These are phyloP conservation scores for Smittium mucronatum DNA, from an alignment of 371 early-diverging fungal genomes.

Conservation along the genomic window DNA sequence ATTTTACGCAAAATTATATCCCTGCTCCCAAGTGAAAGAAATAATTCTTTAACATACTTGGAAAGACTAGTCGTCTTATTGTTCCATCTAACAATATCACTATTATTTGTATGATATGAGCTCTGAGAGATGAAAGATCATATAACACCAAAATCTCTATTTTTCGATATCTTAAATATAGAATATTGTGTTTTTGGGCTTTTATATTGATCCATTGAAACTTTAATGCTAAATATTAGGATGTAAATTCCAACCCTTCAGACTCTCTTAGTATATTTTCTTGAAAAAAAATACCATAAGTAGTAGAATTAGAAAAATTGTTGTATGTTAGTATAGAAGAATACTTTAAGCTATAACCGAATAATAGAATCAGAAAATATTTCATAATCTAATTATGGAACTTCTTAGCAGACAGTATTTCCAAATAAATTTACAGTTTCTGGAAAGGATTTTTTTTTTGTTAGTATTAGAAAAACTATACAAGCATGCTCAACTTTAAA, in stretches of 20 bases:
- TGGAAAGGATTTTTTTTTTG: too few species aligned
- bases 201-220: neutral
- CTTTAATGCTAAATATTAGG: neutral
- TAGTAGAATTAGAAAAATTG: neutral
- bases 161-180: neutral
- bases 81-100: neutral
- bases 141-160: neutral
- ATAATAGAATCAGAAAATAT: neutral
- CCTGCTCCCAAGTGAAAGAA: neutral
- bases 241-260: slow-evolving; percentile 3
- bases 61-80: neutral
- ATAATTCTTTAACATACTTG: neutral
- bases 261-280: neutral
- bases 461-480: neutral
- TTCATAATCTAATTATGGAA: too few species aligned
- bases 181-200: neutral
- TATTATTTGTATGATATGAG: neutral
- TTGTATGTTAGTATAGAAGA: neutral
- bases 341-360: neutral
- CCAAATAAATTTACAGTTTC: neutral
- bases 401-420: too few species aligned
- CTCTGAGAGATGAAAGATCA: neutral
- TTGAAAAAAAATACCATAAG: neutral
- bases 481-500: neutral
- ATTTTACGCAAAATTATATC: neutral